These are phyloP conservation scores for Omphalea diandra DNA, from an alignment of 441 rosid genomes.

Conservation along the genomic window DNA sequence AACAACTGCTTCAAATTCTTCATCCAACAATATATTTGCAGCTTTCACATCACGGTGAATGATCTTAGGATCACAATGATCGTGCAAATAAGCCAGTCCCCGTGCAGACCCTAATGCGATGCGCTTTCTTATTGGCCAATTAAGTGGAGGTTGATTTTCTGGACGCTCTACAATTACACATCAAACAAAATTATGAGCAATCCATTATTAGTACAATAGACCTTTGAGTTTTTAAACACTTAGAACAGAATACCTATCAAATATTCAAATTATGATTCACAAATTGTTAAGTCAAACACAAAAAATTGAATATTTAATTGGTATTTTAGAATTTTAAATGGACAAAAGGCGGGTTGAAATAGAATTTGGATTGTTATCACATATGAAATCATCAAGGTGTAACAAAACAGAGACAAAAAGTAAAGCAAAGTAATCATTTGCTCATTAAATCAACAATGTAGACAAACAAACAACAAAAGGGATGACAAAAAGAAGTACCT, in stretches of 20 bases:
- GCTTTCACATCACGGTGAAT: constrained; percentile 83
- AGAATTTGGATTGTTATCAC: not conserved
- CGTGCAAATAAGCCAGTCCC: constrained; percentile 72
- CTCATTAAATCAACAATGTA: not conserved
- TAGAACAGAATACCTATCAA: too few species aligned
- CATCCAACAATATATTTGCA: constrained; percentile 68
- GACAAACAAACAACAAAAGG: not conserved
- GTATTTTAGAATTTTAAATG: not conserved
- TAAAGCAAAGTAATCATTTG: not conserved
- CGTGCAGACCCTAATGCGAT: constrained; percentile 71
- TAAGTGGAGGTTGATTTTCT: constrained; percentile 27
- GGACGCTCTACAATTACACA: constrained; percentile 24
- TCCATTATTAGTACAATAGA: not conserved
- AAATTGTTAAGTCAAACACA: not conserved
- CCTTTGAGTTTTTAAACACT: too few species aligned
- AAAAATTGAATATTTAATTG: not conserved
- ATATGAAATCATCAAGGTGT: not conserved
- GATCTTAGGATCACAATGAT: constrained; percentile 79
- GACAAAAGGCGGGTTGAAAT: not conserved
- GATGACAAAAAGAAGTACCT: constrained; percentile 38
- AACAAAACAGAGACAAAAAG: not conserved
- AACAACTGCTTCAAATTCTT: constrained; percentile 71
- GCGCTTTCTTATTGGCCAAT: constrained; percentile 60
- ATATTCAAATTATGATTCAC: too few species aligned
- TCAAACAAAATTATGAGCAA: not conserved